These are phyloP conservation scores for Boletus rufocinnamomeus DNA, from an alignment of 768 basidiomycete species.

Conservation along the genomic window DNA sequence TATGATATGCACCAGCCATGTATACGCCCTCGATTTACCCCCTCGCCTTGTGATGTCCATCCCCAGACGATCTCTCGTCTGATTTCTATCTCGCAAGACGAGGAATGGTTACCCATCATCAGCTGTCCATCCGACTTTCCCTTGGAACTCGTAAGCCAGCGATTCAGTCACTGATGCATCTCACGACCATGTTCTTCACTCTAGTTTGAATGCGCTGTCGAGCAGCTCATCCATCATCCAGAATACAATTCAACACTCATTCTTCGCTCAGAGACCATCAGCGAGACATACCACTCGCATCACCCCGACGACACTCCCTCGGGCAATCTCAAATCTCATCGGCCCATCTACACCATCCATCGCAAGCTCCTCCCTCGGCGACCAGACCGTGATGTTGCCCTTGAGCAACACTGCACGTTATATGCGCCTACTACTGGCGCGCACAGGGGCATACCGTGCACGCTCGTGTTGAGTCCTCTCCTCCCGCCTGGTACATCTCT, in stretches of 20 bases:
- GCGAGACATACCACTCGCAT: conserved; percentile 35
- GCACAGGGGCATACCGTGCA: conserved; percentile 31
- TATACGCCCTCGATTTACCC: conserved; percentile 28
- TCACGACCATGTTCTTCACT: not conserved
- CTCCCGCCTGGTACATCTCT: conserved; percentile 45
- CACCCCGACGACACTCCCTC: conserved; percentile 35
- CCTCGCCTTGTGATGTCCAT: conserved; percentile 20
- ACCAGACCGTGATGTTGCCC: conserved; percentile 68
- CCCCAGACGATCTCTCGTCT: conserved; percentile 4
- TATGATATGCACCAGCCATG: not conserved
- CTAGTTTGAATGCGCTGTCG: conserved; percentile 74
- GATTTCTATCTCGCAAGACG: conserved; percentile 4
- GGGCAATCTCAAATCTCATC: conserved; percentile 38
- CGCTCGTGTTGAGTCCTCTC: conserved; percentile 64
- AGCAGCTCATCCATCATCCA: conserved; percentile 81
- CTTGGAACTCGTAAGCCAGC: conserved; percentile 41
- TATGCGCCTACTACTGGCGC: conserved; percentile 41
- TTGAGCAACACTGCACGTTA: conserved; percentile 82
- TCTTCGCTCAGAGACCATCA: conserved; percentile 72
- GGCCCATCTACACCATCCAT: conserved; percentile 54
- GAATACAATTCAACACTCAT: conserved; percentile 94
- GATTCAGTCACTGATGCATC: not conserved
- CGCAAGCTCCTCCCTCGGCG: conserved; percentile 75
- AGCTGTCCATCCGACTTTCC: conserved; percentile 46
- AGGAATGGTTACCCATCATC: conserved; percentile 38